A percentile compares a stretch with the other conserved stretches of the same genome.
Evolutionary conservation across 2,329 filamentous ascomycete species (phyloP).

Genomic region (Arthrobotrys megalospora): DNA sequence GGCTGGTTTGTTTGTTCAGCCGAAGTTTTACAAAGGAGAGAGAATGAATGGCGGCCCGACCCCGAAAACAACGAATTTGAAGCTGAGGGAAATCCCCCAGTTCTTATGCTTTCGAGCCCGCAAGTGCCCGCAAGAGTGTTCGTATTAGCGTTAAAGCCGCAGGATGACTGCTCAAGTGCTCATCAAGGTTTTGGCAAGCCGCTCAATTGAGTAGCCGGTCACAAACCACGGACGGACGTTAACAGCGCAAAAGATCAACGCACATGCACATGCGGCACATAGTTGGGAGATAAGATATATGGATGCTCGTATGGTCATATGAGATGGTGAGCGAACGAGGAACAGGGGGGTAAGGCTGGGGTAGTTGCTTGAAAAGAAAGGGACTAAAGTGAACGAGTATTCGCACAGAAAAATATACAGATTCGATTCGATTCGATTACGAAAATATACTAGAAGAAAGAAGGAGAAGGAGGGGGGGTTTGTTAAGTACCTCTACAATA

Average conservation of each 20-base stretch:
- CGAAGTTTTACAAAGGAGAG: constrained; percentile 2
- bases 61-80: constrained; percentile 16
- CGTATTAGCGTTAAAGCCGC: neutral
- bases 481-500: constrained; percentile 48
- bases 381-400: too few relatives aligned
- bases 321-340: neutral
- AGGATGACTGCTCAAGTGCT: neutral
- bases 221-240: neutral
- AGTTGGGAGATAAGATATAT: too few relatives aligned
- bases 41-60: constrained; percentile 3
- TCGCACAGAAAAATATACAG: neutral
- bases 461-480: neutral
- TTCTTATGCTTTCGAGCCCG: constrained; percentile 4
- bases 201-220: neutral
- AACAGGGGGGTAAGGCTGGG: neutral
- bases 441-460: neutral
- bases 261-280: neutral
- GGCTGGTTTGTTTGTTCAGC: constrained; percentile 15
- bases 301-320: neutral
- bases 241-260: constrained; percentile 13
- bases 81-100: constrained; percentile 5
- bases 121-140: too few relatives aligned
- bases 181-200: neutral
- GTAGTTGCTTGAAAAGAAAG: neutral
- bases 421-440: too few relatives aligned